phyloP scores from a whole-genome alignment of 768 basidiomycete genomes.

The Lactifluus subvellereus region DNA sequence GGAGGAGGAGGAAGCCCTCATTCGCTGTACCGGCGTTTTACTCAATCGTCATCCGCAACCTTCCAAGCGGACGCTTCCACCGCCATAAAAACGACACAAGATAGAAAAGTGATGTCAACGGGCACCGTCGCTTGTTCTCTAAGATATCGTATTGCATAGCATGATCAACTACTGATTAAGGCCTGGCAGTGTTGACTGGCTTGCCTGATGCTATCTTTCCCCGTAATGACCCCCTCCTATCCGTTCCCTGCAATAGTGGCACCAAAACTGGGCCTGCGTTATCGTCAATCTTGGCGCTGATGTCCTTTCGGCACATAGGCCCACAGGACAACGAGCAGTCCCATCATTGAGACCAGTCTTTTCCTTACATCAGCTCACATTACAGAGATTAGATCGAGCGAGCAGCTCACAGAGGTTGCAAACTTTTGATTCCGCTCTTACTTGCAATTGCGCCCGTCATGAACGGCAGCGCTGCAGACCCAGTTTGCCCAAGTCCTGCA shows the following conservation, averaged over 20 bases:
- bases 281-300: slow-evolving; percentile 11
- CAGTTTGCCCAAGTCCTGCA: slow-evolving; percentile 45
- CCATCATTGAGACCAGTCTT: slow-evolving; percentile 40
- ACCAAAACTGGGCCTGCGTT: neutral
- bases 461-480: slow-evolving; percentile 48
- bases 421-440: slow-evolving; percentile 37
- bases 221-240: neutral
- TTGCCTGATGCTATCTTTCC: neutral
- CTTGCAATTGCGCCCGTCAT: slow-evolving; percentile 42
- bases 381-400: neutral
- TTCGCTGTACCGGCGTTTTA: slow-evolving; percentile 64
- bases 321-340: slow-evolving; percentile 39
- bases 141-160: neutral
- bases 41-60: slow-evolving; percentile 48
- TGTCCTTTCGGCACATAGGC: slow-evolving; percentile 34
- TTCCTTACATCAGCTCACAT: neutral
- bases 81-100: neutral
- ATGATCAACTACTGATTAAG: neutral
- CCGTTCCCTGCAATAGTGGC: neutral
- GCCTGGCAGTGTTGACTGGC: neutral
- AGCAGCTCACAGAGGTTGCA: slow-evolving; percentile 45
- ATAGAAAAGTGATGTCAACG: no score
- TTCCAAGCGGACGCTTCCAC: neutral
- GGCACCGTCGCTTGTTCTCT: neutral
- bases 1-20: slow-evolving; percentile 65